A percentile compares a stretch with the other conserved stretches of the same genome.
Evolutionary conservation across 306 rosid genomes (phyloP).

Genomic region (Oxytropis ochrocephala): DNA sequence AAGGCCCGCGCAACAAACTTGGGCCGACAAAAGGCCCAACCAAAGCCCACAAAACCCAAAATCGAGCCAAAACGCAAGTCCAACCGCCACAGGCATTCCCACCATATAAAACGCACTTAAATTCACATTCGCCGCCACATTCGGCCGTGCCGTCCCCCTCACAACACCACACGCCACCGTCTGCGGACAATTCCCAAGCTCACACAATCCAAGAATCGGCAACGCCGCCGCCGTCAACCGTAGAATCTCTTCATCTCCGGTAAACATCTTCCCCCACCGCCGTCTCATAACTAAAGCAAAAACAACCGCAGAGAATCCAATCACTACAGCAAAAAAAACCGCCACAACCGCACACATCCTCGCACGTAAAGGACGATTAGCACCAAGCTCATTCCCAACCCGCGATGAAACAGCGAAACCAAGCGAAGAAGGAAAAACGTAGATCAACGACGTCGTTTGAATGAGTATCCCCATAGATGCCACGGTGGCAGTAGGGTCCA

Average conservation of each 20-base stretch:
- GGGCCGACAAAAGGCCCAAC: slow-evolving; percentile 83
- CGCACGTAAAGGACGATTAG: slow-evolving; percentile 37
- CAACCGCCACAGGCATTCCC: slow-evolving; percentile 88
- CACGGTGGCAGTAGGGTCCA: slow-evolving; percentile 73
- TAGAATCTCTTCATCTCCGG: slow-evolving; percentile 44
- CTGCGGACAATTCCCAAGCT: slow-evolving; percentile 93
- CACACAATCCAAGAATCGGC: slow-evolving; percentile 85
- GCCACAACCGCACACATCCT: slow-evolving; percentile 52
- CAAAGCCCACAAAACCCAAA: slow-evolving; percentile 87
- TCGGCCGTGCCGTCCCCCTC: slow-evolving; percentile 81
- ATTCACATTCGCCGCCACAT: slow-evolving; percentile 75
- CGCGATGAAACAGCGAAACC: slow-evolving; percentile 81
- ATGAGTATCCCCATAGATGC: slow-evolving; percentile 90
- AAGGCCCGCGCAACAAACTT: slow-evolving; percentile 74
- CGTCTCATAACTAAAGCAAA: slow-evolving; percentile 54
- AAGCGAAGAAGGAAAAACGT: slow-evolving; percentile 78
- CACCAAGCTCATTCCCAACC: slow-evolving; percentile 85
- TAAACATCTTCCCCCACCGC: slow-evolving; percentile 73
- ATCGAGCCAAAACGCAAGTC: slow-evolving; percentile 51
- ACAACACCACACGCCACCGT: slow-evolving; percentile 87
- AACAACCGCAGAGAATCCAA: slow-evolving; percentile 54
- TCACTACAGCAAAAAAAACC: slow-evolving; percentile 35
- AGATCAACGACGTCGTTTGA: slow-evolving; percentile 81
- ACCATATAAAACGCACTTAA: slow-evolving; percentile 77
- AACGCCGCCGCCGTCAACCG: slow-evolving; percentile 59